Percentiles rank a stretch among this genome's conserved stretches.
These are phyloP conservation scores for Mucor sp. DNA, from an alignment of 371 early-diverging fungal species.

Conservation along the genomic window DNA sequence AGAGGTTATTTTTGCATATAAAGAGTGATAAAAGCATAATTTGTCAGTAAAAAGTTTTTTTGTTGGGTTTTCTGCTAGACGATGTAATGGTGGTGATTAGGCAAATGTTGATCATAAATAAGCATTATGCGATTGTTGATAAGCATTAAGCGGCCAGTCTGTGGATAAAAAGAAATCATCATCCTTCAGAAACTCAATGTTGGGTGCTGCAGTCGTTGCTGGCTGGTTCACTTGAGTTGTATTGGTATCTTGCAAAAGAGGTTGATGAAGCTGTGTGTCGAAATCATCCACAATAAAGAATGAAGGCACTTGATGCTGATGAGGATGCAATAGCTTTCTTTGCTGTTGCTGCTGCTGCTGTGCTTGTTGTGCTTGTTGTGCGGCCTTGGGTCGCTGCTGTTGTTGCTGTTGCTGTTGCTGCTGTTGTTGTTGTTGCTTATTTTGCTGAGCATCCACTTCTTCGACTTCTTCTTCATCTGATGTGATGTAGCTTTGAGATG, in stretches of 20 bases:
- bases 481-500: slow-evolving; percentile 26
- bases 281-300: slow-evolving; percentile 32
- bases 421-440: background rate
- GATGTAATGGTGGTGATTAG: background rate
- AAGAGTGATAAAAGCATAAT: background rate
- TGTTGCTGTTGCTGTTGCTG: slow-evolving; percentile 6
- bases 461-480: slow-evolving; percentile 30
- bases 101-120: slow-evolving; percentile 7
- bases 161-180: slow-evolving; percentile 23
- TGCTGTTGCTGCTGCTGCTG: slow-evolving; percentile 1
- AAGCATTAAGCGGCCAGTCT: slow-evolving; percentile 22
- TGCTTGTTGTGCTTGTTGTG: slow-evolving; percentile 4
- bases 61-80: background rate
- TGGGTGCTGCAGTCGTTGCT: background rate
- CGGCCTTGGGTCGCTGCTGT: background rate
- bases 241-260: background rate
- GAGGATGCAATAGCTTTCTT: background rate
- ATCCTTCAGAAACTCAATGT: slow-evolving; percentile 24
- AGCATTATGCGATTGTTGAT: slow-evolving; percentile 10
- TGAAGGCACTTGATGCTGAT: slow-evolving; percentile 7
- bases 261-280: slow-evolving; percentile 17
- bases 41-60: background rate
- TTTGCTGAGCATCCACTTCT: slow-evolving; percentile 2
- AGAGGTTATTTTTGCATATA: background rate
- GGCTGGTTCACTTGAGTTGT: background rate